phyloP scores from a whole-genome alignment of 106 monocot species.

The Platanthera zijinensis region DNA sequence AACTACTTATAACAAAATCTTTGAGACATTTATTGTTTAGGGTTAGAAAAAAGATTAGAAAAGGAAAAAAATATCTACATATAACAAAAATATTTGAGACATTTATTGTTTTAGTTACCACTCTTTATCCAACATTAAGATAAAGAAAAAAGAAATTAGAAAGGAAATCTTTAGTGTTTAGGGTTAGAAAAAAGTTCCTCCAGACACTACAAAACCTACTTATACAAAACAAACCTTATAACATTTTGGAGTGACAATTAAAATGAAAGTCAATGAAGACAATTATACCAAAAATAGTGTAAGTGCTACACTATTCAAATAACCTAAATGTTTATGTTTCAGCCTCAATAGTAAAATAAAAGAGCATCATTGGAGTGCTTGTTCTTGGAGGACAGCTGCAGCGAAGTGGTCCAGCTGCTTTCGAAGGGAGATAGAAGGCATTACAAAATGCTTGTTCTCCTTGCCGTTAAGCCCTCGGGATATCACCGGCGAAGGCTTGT shows the following conservation, averaged over 20 bases:
- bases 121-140: too few species aligned
- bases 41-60: too few species aligned
- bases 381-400: slow-evolving; percentile 14
- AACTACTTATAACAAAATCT: too few species aligned
- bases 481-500: slow-evolving; percentile 43
- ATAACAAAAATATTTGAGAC: too few species aligned
- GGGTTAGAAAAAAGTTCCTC: neutral
- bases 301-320: neutral
- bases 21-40: too few species aligned
- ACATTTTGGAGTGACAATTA: neutral
- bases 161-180: too few species aligned
- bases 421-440: slow-evolving; percentile 33
- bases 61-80: too few species aligned
- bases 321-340: neutral
- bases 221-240: neutral
- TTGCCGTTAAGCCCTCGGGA: slow-evolving; percentile 28
- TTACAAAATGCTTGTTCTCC: slow-evolving; percentile 26
- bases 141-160: too few species aligned
- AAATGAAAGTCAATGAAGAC: neutral
- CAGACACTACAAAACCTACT: neutral
- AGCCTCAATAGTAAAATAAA: neutral
- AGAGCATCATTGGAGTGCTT: slow-evolving; percentile 12
- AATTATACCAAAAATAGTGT: neutral
- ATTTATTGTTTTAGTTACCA: too few species aligned
- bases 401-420: slow-evolving; percentile 20